Conservation (phyloP, 768 basidiomycete species). For the Macrolepiota dolichaula region DNA sequence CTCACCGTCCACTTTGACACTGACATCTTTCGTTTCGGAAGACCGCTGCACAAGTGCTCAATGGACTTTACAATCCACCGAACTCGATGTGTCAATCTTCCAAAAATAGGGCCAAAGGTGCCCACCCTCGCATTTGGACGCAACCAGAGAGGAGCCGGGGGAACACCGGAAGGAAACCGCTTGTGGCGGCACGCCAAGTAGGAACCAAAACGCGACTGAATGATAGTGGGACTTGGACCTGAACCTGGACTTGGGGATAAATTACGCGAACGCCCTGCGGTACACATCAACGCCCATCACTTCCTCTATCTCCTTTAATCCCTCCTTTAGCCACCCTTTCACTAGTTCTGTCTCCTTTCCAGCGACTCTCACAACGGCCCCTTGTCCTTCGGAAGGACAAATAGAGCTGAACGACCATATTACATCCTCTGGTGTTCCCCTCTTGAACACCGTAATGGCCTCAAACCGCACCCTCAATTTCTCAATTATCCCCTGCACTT, state of each 20-base stretch:
- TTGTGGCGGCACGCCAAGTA: not conserved
- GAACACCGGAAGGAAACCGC: not conserved
- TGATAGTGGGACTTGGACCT: not conserved
- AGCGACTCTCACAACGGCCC: constrained; percentile 68
- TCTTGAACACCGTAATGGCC: constrained; percentile 59
- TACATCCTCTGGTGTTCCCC: constrained; percentile 55
- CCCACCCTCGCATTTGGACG: not conserved
- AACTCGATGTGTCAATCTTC: not conserved
- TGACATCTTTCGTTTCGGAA: too few relatives aligned
- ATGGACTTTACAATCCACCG: not conserved
- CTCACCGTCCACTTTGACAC: not conserved
- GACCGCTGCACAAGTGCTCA: not conserved
- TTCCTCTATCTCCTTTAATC: constrained; percentile 46
- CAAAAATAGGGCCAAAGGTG: not conserved
- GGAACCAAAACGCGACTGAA: not conserved
- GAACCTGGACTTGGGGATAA: not conserved
- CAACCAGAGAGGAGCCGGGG: not conserved
- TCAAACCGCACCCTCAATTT: constrained; percentile 49
- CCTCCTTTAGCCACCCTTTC: constrained; percentile 61
- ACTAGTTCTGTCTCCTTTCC: constrained; percentile 76
- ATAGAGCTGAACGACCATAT: constrained; percentile 82
- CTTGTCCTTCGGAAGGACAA: constrained; percentile 27
- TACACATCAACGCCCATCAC: constrained; percentile 65
- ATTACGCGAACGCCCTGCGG: constrained; percentile 54
- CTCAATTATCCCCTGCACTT: constrained; percentile 42